Percentiles rank a stretch among this genome's conserved stretches.
Conservation (phyloP, 352 stramenopile species). For the Globisporangium middletonii region DNA sequence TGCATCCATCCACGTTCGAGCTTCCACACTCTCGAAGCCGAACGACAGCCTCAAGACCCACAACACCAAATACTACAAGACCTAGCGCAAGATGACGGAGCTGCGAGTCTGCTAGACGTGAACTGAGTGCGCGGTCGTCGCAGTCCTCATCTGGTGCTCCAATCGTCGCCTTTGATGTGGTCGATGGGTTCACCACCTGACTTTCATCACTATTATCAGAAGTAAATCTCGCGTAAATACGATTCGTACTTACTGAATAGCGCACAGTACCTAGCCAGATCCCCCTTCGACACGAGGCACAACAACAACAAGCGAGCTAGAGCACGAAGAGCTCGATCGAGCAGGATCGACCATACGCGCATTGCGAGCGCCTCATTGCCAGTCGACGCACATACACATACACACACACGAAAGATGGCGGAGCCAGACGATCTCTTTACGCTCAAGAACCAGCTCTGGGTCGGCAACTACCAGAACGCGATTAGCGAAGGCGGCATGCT, state of each 20-base stretch:
- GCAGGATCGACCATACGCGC: neutral
- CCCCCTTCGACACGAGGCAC: neutral
- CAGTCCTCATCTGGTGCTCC: too few species aligned
- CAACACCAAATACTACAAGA: too few species aligned
- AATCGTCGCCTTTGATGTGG: too few species aligned
- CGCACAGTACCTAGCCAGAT: neutral
- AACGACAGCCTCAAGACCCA: too few species aligned
- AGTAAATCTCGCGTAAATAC: neutral
- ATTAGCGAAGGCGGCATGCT: conserved; percentile 90
- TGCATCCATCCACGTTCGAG: too few species aligned
- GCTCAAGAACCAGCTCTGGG: conserved; percentile 96
- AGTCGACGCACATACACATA: neutral
- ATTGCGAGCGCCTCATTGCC: too few species aligned
- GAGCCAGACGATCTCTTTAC: conserved; percentile 98
- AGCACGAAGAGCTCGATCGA: neutral
- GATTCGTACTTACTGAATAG: neutral
- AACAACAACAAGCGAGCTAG: neutral
- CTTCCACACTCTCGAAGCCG: too few species aligned
- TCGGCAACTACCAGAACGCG: conserved; percentile 94
- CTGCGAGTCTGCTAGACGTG: too few species aligned
- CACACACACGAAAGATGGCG: conserved; percentile 38
- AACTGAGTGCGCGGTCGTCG: too few species aligned
- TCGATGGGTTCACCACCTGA: too few species aligned
- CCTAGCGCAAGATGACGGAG: too few species aligned
- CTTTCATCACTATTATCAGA: too few species aligned